Percentiles rank a stretch among this genome's conserved stretches.
Evolutionary conservation across 164 flowering plant species (phyloP).

Genomic region (Sextonia rubra): DNA sequence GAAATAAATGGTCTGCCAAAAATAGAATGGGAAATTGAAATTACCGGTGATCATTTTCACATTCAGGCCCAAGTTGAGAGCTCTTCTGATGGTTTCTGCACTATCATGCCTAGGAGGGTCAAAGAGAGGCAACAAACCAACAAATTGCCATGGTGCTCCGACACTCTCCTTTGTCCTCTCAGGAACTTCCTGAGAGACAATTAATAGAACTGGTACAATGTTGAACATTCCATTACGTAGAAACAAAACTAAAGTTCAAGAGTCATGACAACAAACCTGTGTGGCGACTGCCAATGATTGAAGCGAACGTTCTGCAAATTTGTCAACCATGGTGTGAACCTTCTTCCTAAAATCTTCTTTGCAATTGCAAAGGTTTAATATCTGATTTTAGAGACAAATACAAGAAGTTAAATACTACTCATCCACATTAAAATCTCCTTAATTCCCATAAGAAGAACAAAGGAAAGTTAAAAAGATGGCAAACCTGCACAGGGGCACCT

Average conservation of each 20-base stretch:
- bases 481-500: slow-evolving; percentile 44
- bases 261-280: slow-evolving; percentile 20
- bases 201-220: neutral
- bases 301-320: slow-evolving; percentile 34
- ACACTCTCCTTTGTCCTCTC: slow-evolving; percentile 32
- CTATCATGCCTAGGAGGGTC: slow-evolving; percentile 39
- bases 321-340: slow-evolving; percentile 30
- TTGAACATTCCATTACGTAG: neutral
- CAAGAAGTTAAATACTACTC: neutral
- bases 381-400: slow-evolving; percentile 18
- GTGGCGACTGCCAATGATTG: slow-evolving; percentile 36
- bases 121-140: slow-evolving; percentile 37
- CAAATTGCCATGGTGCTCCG: slow-evolving; percentile 37
- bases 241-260: neutral
- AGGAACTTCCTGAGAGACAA: slow-evolving; percentile 28
- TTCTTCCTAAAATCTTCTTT: slow-evolving; percentile 29
- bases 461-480: neutral
- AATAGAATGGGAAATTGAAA: neutral
- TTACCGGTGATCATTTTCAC: slow-evolving; percentile 39
- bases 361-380: slow-evolving; percentile 30
- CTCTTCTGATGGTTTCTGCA: slow-evolving; percentile 34
- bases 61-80: slow-evolving; percentile 35
- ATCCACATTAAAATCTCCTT: neutral
- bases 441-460: neutral
- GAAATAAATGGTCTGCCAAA: neutral